Base-by-base conservation (phyloP, 2,329 filamentous ascomycete genomes). In the Chaetomium olivaceum region DNA sequence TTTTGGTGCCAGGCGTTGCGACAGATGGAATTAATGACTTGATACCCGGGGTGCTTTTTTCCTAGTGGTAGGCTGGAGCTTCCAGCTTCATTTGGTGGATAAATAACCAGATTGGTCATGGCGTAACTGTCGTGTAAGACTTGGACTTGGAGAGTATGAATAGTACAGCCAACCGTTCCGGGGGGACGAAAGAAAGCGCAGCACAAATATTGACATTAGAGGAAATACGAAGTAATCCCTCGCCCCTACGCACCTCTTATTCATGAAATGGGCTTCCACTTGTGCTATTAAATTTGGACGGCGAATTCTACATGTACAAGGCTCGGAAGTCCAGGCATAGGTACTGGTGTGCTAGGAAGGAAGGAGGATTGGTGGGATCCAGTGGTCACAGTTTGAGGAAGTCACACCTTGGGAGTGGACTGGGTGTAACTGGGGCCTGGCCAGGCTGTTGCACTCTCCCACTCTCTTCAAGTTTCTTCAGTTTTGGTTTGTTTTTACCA, bases 1-100 rank as follows among this genome's bases (percentile, higher is more conserved):
- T 62, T 66, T 36, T n/a, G 36, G 2, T 63, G 46, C 50, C 51
- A 68, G 65, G 65, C 62, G 62, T 65, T 67, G 62, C 19, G 23
- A 64, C 33, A 36, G 58, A 25, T 19, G 43, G 51, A 61, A 43
- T 4, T 54, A 58, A 61, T 39, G 60, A 39, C 16, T 55, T 68
- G 66, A 68, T 68, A 68, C 66, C 66, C 66, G 48, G 52, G 25
- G 57, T 59, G 4, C 51, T 21, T 43, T 57, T 62, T 61, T 62
- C 29, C 7, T 33, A 21, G 6, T 21, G 27, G 33, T 29, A 55
- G 29, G 46, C 14, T 29, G 25, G 54, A 43, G 21, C 19, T 33
- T 27, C 27, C 54, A 36, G 8, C 5, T 55, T 48, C 51, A 19
- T 48, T 21, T 39, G 25, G 9, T 27, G 54, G 39, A 39, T 65